phyloP scores from a whole-genome alignment of 2,329 filamentous ascomycete genomes.

The Diaporthe eres region DNA sequence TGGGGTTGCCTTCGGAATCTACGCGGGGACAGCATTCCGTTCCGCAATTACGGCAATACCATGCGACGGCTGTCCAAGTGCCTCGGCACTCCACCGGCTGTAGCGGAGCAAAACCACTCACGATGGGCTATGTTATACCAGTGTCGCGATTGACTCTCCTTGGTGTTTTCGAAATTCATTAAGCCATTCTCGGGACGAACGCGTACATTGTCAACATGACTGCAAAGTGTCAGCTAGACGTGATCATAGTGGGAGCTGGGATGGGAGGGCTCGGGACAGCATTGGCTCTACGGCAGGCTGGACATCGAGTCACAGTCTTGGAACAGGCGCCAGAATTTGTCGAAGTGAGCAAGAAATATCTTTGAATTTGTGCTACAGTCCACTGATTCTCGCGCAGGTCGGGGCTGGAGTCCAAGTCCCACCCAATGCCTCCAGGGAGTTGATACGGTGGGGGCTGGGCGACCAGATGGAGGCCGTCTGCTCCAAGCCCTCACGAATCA shows the following conservation, averaged over 20 bases:
- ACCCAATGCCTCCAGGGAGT: conserved; percentile 3
- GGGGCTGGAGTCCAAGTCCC: conserved; percentile 36
- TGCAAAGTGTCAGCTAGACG: conserved; percentile 21
- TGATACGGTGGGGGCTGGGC: conserved; percentile 32
- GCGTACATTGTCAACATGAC: neutral
- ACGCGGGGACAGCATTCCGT: neutral
- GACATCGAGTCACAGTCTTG: conserved; percentile 21
- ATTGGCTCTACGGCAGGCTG: neutral
- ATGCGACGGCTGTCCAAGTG: neutral
- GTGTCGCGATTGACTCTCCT: neutral
- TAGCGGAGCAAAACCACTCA: neutral
- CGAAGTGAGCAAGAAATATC: neutral
- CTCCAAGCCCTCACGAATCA: conserved; percentile 38
- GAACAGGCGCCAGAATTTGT: conserved; percentile 33
- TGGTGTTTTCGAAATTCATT: neutral
- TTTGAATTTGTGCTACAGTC: neutral
- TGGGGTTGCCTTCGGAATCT: neutral
- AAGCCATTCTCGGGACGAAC: neutral
- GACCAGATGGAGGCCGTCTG: conserved; percentile 36
- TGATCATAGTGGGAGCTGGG: conserved; percentile 31
- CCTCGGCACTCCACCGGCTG: neutral
- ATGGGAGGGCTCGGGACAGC: conserved; percentile 32
- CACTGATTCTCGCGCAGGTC: neutral
- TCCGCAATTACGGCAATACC: neutral
- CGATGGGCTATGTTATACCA: neutral